These are phyloP conservation scores for Juncus effusus DNA, from an alignment of 176 grass and related monocot species.

Conservation along the genomic window DNA sequence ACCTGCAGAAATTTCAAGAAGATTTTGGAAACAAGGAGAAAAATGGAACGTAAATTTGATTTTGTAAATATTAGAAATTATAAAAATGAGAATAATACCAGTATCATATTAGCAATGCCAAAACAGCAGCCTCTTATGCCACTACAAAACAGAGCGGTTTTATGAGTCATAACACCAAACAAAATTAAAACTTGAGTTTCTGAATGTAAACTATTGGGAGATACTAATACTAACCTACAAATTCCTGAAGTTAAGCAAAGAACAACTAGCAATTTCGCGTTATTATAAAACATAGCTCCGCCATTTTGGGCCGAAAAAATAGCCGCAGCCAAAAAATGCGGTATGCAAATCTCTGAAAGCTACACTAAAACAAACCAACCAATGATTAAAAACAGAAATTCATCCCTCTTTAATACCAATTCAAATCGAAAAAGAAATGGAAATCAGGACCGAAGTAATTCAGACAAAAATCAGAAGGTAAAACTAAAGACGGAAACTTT, in stretches of 20 bases:
- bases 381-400: constrained; percentile 1
- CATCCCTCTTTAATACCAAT: constrained; percentile 5
- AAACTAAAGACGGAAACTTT: constrained; percentile 1
- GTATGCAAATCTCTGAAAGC: constrained; percentile 89
- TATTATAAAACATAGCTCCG: constrained; percentile 62
- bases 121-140: constrained; percentile 94
- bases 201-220: not conserved
- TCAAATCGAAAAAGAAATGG: not conserved
- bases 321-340: constrained; percentile 83
- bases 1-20: constrained; percentile 49
- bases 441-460: not conserved
- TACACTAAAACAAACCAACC: constrained; percentile 32
- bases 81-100: constrained; percentile 68
- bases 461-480: not conserved
- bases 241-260: constrained; percentile 87
- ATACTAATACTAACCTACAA: constrained; percentile 57
- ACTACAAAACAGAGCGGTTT: constrained; percentile 51
- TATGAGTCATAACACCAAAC: constrained; percentile 10
- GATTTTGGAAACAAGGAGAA: constrained; percentile 17
- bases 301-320: constrained; percentile 91
- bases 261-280: constrained; percentile 71
- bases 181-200: constrained; percentile 10
- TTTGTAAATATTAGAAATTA: constrained; percentile 13
- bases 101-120: constrained; percentile 94
- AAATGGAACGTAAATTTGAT: not conserved